Evolutionary conservation across 306 rosid genomes (phyloP).

Genomic region (Fragaria nilgerrensis): DNA sequence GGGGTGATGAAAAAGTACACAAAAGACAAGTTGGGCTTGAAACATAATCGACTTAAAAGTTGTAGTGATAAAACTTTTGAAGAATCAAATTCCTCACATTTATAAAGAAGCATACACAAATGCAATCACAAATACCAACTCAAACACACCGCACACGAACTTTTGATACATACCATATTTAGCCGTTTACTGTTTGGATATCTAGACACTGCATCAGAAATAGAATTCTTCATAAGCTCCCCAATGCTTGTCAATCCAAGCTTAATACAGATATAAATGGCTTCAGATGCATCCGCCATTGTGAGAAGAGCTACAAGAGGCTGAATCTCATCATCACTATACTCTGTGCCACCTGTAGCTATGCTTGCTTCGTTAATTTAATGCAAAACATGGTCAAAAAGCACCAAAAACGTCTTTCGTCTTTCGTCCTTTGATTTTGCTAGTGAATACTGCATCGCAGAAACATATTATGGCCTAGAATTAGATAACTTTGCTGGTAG

Average conservation of each 20-base stretch:
- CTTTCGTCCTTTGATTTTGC: constrained; percentile 89
- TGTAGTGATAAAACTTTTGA: not conserved
- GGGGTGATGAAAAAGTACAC: not conserved
- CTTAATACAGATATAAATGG: constrained; percentile 85
- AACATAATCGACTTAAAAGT: not conserved
- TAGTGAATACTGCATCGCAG: constrained; percentile 74
- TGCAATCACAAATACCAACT: constrained; percentile 2
- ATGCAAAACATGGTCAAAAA: constrained; percentile 87
- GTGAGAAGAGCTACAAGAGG: constrained; percentile 86
- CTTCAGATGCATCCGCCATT: constrained; percentile 87
- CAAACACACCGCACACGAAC: constrained; percentile 7
- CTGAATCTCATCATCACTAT: constrained; percentile 82
- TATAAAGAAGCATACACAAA: not conserved
- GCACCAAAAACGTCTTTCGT: constrained; percentile 78
- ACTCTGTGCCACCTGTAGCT: constrained; percentile 70
- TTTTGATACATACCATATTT: constrained; percentile 52
- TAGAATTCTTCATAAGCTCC: constrained; percentile 82
- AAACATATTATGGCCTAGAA: constrained; percentile 2
- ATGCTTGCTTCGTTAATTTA: constrained; percentile 76
- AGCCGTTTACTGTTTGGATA: constrained; percentile 85
- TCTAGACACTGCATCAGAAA: constrained; percentile 65
- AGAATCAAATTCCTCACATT: not conserved
- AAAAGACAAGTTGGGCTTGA: not conserved
- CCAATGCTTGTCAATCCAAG: constrained; percentile 97
- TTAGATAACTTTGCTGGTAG: constrained; percentile 8